phyloP scores from a whole-genome alignment of 108 stramenopile species.

The Schizochytrium sp. region DNA sequence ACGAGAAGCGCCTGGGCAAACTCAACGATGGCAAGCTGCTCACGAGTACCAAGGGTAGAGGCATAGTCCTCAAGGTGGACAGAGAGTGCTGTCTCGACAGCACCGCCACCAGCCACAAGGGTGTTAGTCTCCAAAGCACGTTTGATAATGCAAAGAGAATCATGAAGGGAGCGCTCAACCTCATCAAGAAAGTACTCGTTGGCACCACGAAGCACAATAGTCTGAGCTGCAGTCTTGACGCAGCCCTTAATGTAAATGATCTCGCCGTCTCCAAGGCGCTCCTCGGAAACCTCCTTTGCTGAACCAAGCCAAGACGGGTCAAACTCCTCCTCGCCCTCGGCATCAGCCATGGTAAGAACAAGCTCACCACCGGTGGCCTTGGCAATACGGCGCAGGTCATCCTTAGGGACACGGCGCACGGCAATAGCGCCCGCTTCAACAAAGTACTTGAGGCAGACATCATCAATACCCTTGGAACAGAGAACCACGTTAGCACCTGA shows the following conservation, averaged over 20 bases:
- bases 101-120: constrained; percentile 97
- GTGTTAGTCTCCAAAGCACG: constrained; percentile 96
- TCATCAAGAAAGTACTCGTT: constrained; percentile 99
- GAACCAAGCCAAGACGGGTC: constrained; percentile 88
- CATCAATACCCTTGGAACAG: constrained; percentile 99
- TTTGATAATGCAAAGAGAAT: constrained; percentile 96
- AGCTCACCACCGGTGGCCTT: constrained; percentile 96
- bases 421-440: constrained; percentile 97
- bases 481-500: constrained; percentile 96
- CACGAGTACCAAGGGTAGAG: constrained; percentile 89
- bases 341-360: constrained; percentile 96
- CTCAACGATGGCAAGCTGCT: constrained; percentile 97
- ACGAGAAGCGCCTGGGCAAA: constrained; percentile 98
- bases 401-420: constrained; percentile 92
- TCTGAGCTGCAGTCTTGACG: constrained; percentile 88
- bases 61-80: constrained; percentile 95
- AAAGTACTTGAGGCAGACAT: constrained; percentile 99
- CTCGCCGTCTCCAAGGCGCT: constrained; percentile 98
- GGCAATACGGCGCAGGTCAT: constrained; percentile 97
- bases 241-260: constrained; percentile 93
- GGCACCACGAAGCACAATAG: constrained; percentile 96
- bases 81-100: constrained; percentile 94
- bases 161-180: constrained; percentile 98
- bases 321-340: constrained; percentile 97
- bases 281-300: constrained; percentile 90